These are phyloP conservation scores for Cytospora piceae DNA, from an alignment of 2,329 filamentous ascomycete species.

Conservation along the genomic window DNA sequence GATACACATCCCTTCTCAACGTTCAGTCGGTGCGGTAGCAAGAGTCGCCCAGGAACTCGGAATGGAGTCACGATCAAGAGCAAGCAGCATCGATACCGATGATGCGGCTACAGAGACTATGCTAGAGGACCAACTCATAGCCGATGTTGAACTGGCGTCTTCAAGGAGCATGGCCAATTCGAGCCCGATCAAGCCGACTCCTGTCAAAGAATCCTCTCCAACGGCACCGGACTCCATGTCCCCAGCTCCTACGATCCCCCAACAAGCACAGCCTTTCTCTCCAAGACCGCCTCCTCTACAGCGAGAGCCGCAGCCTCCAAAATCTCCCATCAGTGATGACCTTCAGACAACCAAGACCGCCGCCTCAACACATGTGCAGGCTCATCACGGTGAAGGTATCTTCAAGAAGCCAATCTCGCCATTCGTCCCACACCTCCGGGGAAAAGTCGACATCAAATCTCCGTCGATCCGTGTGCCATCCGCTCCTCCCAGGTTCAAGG, in stretches of 20 bases:
- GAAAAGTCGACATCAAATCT: background rate
- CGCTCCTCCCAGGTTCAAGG: constrained; percentile 20
- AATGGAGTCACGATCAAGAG: constrained; percentile 14
- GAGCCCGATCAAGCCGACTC: constrained; percentile 2
- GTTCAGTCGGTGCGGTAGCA: background rate
- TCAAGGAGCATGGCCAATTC: constrained; percentile 9
- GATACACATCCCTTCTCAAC: constrained; percentile 14
- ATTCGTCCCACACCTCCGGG: constrained; percentile 2
- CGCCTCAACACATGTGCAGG: background rate
- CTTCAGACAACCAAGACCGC: background rate
- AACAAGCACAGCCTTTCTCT: background rate
- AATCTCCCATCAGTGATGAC: background rate
- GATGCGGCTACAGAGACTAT: constrained; percentile 21
- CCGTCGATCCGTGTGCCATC: background rate
- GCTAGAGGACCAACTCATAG: constrained; percentile 22
- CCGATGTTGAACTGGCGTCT: constrained; percentile 22
- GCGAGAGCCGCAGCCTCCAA: background rate
- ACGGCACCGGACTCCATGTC: background rate
- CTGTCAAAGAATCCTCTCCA: background rate
- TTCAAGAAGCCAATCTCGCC: constrained; percentile 19
- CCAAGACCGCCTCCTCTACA: background rate
- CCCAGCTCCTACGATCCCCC: background rate
- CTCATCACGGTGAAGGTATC: background rate
- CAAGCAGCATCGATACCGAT: constrained; percentile 25
- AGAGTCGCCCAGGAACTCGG: constrained; percentile 17